phyloP scores from a whole-genome alignment of 768 basidiomycete species.

The Lactifluus hygrophoroides region DNA sequence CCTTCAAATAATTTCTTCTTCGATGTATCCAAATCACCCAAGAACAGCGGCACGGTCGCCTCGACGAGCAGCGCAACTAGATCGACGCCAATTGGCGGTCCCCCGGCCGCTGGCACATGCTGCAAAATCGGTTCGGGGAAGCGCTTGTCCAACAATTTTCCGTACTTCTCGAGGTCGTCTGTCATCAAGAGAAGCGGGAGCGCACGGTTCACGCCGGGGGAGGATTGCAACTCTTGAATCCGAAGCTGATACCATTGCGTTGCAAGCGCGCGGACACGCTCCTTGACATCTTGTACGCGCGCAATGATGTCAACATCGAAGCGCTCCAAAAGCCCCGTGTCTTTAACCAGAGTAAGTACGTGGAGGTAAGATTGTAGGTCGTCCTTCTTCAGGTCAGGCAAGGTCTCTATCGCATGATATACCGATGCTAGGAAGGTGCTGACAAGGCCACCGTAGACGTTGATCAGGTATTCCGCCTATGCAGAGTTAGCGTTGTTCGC shows the following conservation, averaged over 20 bases:
- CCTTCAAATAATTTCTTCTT: slow-evolving; percentile 72
- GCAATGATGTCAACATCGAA: slow-evolving; percentile 66
- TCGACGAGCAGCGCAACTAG: slow-evolving; percentile 69
- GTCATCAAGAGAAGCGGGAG: slow-evolving; percentile 77
- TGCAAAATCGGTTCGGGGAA: slow-evolving; percentile 79
- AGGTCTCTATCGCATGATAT: slow-evolving; percentile 73
- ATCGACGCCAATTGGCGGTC: slow-evolving; percentile 37
- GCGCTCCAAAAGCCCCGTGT: slow-evolving; percentile 60
- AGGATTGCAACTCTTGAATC: slow-evolving; percentile 52
- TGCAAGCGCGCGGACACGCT: slow-evolving; percentile 51
- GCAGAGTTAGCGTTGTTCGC: neutral
- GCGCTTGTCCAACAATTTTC: slow-evolving; percentile 77
- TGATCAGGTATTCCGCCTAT: slow-evolving; percentile 61
- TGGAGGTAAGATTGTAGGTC: slow-evolving; percentile 57
- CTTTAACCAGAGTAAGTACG: slow-evolving; percentile 63
- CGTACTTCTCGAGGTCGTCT: slow-evolving; percentile 80
- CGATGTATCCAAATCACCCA: slow-evolving; percentile 57
- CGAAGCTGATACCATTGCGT: slow-evolving; percentile 54
- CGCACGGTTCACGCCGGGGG: slow-evolving; percentile 74
- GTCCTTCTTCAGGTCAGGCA: slow-evolving; percentile 65
- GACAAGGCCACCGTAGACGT: slow-evolving; percentile 65
- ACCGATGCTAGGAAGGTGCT: slow-evolving; percentile 79
- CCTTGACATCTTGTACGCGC: slow-evolving; percentile 59
- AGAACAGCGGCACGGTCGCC: slow-evolving; percentile 52
- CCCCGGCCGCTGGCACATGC: slow-evolving; percentile 34